Base-by-base conservation (phyloP, 2,329 filamentous ascomycete genomes). In the Pestalotiopsis sp. region DNA sequence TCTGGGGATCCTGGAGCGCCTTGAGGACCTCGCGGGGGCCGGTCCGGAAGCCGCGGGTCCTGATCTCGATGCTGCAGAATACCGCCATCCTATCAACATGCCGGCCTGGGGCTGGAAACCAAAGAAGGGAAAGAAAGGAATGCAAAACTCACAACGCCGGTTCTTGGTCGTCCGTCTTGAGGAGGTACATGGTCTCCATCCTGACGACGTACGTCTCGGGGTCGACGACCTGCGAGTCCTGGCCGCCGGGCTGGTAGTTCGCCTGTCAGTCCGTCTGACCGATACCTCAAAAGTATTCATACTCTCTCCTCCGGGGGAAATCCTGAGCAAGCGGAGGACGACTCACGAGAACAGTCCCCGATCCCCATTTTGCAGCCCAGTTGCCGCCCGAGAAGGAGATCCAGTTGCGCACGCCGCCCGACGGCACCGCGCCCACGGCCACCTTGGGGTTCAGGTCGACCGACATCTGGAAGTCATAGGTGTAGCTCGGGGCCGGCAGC, bases 401-500 rank as follows among this genome's bases (percentile, higher is more conserved):
- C 75, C 85, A 85, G 72, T 86, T 85, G 69, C 84, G 81, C 68
- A 81, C 79, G 41, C 80, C 82, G 23, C 71, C 69, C n/a, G 76
- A 74, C 41, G 77, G 73, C 65, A 83, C 79, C 13, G 78, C 75
- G 38, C 84, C 84, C 52, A 86, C 80, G 25, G 80, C 79, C 12
- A 84, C 80, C 39, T 81, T 77, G 20, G 82, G 81, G 69, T 83
- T 82, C 36, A 86, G 76, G 20, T 77, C 78, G 14, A 86, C 84
- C 56, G 83, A 82, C 75, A 87, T 82, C 67, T 84, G 83, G 71
- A 87, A 86, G 73, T 87, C 84, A 61, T 86, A 84, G 65, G 80
- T 81, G 64, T 86, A 79, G 49, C 78, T 80, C 4, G 84, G 84
- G 73, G 81, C 80, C 14, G 85, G 84, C 65, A 86, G 81, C 4